phyloP scores from a whole-genome alignment of 2,329 filamentous ascomycete genomes.

The Metarhizium humberi region DNA sequence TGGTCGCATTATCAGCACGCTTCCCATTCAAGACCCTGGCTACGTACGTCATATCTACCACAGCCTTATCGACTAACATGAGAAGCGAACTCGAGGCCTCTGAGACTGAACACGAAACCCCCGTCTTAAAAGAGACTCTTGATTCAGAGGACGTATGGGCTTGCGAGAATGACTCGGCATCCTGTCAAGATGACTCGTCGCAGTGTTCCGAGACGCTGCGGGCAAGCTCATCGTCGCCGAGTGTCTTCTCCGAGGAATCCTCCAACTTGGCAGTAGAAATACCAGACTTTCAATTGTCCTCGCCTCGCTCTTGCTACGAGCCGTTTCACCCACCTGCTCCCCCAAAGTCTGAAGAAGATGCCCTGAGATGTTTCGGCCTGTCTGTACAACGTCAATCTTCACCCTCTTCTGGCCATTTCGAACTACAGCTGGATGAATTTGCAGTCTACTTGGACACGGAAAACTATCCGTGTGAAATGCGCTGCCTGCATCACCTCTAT shows the following conservation, averaged over 20 bases:
- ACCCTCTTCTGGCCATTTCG: constrained; percentile 21
- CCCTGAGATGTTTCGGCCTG: constrained; percentile 5
- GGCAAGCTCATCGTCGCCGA: not conserved
- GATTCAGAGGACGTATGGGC: not conserved
- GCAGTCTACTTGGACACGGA: constrained; percentile 39
- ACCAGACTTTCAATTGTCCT: not conserved
- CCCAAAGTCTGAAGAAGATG: not conserved
- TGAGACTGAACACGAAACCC: no score
- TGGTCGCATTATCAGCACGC: no score
- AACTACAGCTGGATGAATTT: constrained; percentile 49
- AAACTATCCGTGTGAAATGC: constrained; percentile 38
- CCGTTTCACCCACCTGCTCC: not conserved
- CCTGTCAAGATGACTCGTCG: not conserved
- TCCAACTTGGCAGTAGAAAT: not conserved
- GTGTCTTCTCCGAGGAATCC: not conserved
- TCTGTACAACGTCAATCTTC: not conserved
- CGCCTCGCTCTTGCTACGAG: not conserved
- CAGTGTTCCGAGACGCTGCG: not conserved
- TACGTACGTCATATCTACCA: no score
- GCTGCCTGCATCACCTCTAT: constrained; percentile 43
- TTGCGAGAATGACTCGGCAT: not conserved
- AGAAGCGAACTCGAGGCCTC: not conserved
- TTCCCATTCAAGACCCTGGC: no score
- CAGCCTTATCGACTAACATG: not conserved
- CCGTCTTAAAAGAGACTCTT: not conserved